Percentiles rank a stretch among this genome's conserved stretches.
Evolutionary conservation across 2,329 filamentous ascomycete species (phyloP).

Genomic region (Phialophora verrucosa): DNA sequence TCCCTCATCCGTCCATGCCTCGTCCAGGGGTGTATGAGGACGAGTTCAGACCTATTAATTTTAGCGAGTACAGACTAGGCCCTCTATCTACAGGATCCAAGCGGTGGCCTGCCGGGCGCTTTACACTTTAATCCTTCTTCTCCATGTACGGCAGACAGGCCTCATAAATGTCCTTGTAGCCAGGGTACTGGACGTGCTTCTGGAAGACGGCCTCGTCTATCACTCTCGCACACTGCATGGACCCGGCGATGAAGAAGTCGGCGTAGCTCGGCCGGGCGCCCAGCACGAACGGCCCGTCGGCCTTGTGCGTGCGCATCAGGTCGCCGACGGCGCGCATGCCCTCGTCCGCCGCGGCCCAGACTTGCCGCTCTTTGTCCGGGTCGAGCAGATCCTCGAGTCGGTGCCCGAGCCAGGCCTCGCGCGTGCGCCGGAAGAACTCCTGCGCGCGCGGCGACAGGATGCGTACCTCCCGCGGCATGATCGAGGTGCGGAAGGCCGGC

Average conservation of each 20-base stretch:
- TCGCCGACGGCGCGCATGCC: slow-evolving; percentile 42
- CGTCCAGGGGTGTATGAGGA: too few relatives aligned
- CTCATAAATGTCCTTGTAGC: slow-evolving; percentile 37
- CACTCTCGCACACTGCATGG: slow-evolving; percentile 44
- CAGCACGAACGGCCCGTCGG: slow-evolving; percentile 49
- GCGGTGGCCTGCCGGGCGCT: not conserved
- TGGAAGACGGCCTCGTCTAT: slow-evolving; percentile 44
- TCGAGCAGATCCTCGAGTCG: slow-evolving; percentile 47
- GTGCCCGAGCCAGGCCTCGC: slow-evolving; percentile 47
- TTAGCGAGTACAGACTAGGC: not conserved
- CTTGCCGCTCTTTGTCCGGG: slow-evolving; percentile 40
- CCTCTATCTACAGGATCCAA: not conserved
- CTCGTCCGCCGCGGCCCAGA: slow-evolving; percentile 41
- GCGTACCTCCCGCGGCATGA: slow-evolving; percentile 47
- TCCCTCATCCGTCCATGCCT: too few relatives aligned
- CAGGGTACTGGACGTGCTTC: slow-evolving; percentile 39
- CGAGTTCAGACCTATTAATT: not conserved
- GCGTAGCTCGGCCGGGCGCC: slow-evolving; percentile 46
- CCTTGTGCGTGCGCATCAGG: slow-evolving; percentile 45
- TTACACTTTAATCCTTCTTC: slow-evolving; percentile 21
- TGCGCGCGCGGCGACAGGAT: slow-evolving; percentile 48
- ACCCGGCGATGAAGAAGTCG: slow-evolving; percentile 51
- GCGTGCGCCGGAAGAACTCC: slow-evolving; percentile 49
- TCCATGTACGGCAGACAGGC: slow-evolving; percentile 31
- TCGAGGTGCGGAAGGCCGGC: slow-evolving; percentile 41